Conservation (phyloP, 768 basidiomycete species). For the Hericium rajendrae region DNA sequence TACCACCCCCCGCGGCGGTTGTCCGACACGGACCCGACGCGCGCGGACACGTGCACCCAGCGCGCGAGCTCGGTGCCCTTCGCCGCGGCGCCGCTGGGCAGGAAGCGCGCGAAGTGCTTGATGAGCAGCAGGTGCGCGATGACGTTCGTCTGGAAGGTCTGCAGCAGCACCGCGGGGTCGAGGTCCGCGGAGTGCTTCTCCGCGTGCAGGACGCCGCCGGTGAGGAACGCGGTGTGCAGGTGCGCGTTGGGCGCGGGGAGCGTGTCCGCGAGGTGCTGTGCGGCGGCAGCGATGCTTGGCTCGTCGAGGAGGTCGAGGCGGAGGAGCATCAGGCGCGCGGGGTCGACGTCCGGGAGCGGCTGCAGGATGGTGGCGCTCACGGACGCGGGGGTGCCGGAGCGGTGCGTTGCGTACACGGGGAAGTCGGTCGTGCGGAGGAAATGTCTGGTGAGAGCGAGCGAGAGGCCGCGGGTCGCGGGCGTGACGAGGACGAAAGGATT, state of each 20-base stretch:
- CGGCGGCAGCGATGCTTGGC: slow-evolving; percentile 38
- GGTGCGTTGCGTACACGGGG: slow-evolving; percentile 49
- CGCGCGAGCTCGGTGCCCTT: slow-evolving; percentile 16
- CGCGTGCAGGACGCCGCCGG: neutral
- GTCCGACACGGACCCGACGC: slow-evolving; percentile 49
- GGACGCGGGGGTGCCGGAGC: slow-evolving; percentile 25
- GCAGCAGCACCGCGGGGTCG: slow-evolving; percentile 27
- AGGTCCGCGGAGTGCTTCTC: slow-evolving; percentile 38
- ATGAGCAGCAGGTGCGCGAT: slow-evolving; percentile 51
- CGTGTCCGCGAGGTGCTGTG: slow-evolving; percentile 28
- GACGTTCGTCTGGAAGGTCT: slow-evolving; percentile 48
- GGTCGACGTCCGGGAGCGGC: slow-evolving; percentile 33
- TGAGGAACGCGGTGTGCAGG: slow-evolving; percentile 23
- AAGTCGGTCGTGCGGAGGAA: slow-evolving; percentile 39
- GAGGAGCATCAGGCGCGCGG: slow-evolving; percentile 35
- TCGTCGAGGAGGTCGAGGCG: slow-evolving; percentile 44
- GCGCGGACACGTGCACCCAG: slow-evolving; percentile 53
- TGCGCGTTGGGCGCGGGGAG: slow-evolving; percentile 30
- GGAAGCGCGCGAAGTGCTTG: slow-evolving; percentile 53
- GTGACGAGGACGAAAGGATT: slow-evolving; percentile 42
- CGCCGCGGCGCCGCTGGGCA: slow-evolving; percentile 26
- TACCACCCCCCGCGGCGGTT: slow-evolving; percentile 54
- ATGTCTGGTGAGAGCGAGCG: slow-evolving; percentile 44
- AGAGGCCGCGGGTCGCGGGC: slow-evolving; percentile 49
- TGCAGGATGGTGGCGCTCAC: slow-evolving; percentile 34